Evolutionary conservation across 2,329 filamentous ascomycete species (phyloP).

Genomic region (Teratosphaeria nubilosa): DNA sequence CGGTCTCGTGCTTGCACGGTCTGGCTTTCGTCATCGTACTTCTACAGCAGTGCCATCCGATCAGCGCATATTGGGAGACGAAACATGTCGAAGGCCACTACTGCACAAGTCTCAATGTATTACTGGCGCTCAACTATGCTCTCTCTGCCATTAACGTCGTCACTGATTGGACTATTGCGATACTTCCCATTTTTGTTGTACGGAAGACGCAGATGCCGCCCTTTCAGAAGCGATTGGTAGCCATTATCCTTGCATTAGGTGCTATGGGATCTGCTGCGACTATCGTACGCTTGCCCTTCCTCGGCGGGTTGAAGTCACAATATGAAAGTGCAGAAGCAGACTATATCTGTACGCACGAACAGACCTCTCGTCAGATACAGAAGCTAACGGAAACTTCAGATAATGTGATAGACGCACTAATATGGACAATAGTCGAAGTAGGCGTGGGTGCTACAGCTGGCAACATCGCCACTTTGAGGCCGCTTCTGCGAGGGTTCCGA

Average conservation of each 20-base stretch:
- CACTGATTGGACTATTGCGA: slow-evolving; percentile 32
- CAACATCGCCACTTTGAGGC: slow-evolving; percentile 40
- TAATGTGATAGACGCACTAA: slow-evolving; percentile 30
- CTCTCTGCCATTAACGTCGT: slow-evolving; percentile 29
- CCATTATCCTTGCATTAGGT: slow-evolving; percentile 31
- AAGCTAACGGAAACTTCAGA: not conserved
- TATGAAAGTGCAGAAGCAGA: slow-evolving; percentile 25
- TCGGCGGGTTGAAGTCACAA: slow-evolving; percentile 27
- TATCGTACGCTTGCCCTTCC: slow-evolving; percentile 36
- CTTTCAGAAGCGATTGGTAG: slow-evolving; percentile 28
- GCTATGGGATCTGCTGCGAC: slow-evolving; percentile 43
- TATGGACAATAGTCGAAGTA: slow-evolving; percentile 25
- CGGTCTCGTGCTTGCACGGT: slow-evolving; percentile 35
- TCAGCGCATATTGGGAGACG: slow-evolving; percentile 42
- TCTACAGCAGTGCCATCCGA: slow-evolving; percentile 44
- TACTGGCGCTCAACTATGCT: slow-evolving; percentile 22
- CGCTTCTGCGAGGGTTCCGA: slow-evolving; percentile 30
- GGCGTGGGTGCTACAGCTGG: slow-evolving; percentile 32
- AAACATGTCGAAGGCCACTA: slow-evolving; percentile 32
- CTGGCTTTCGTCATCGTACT: slow-evolving; percentile 42
- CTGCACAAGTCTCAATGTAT: slow-evolving; percentile 17
- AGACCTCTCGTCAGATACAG: not conserved
- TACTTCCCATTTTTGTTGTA: slow-evolving; percentile 33
- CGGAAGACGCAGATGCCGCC: slow-evolving; percentile 31
- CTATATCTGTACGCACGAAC: slow-evolving; percentile 24